These are phyloP conservation scores for Jacaranda mimosifolia DNA, from an alignment of 257 asterid species.

Conservation along the genomic window DNA sequence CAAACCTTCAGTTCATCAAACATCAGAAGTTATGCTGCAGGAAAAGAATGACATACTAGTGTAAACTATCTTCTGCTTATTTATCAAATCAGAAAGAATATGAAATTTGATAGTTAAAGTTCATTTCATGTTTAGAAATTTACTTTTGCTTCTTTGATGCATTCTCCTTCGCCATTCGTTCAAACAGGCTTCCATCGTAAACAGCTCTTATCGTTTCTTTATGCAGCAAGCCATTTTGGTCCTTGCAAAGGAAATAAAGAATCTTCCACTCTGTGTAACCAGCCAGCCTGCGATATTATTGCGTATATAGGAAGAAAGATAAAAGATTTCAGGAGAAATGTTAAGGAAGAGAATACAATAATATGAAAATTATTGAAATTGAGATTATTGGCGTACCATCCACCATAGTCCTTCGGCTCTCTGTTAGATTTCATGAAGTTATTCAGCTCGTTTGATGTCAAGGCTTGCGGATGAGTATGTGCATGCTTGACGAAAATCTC, in stretches of 20 bases:
- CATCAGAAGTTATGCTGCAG: conserved; percentile 36
- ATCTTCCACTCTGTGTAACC: conserved; percentile 80
- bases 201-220: conserved; percentile 65
- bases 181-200: conserved; percentile 88
- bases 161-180: conserved; percentile 66
- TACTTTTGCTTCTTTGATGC: conserved; percentile 57
- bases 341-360: not conserved
- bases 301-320: not conserved
- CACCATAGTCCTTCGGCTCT: conserved; percentile 70
- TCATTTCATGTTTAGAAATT: conserved; percentile 16
- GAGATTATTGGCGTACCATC: conserved; percentile 59
- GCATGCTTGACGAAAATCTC: conserved; percentile 72
- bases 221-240: conserved; percentile 63
- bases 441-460: conserved; percentile 70
- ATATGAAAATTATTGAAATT: not conserved
- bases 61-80: conserved; percentile 29
- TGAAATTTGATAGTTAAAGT: not conserved
- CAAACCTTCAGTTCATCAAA: conserved; percentile 39
- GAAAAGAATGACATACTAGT: not conserved
- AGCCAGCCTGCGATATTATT: conserved; percentile 57
- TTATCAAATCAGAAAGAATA: not conserved
- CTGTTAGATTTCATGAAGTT: conserved; percentile 64
- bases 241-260: conserved; percentile 72
- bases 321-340: too few species aligned
- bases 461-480: conserved; percentile 44